A percentile compares a stretch with the other conserved stretches of the same genome.
Evolutionary conservation across 495 filamentous ascomycete genomes (phyloP).

Genomic region (Talaromyces ruber): DNA sequence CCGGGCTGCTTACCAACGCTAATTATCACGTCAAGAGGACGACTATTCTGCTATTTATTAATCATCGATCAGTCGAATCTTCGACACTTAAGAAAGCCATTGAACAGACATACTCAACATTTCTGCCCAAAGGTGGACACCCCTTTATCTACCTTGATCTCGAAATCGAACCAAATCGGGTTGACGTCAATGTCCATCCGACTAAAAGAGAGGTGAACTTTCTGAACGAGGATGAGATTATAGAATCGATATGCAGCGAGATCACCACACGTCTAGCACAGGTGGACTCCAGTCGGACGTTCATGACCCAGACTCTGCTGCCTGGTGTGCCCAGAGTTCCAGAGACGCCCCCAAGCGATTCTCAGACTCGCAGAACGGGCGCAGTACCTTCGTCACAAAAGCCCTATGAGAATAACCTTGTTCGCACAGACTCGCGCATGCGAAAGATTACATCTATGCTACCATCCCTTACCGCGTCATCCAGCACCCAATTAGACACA

Average conservation of each 20-base stretch:
- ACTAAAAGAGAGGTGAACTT: conserved; percentile 98
- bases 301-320: conserved; percentile 85
- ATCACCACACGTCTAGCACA: conserved; percentile 72
- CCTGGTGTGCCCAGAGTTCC: conserved; percentile 45
- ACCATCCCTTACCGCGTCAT: not conserved
- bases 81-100: conserved; percentile 80
- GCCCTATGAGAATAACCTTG: conserved; percentile 79
- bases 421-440: conserved; percentile 81
- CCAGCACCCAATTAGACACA: conserved; percentile 13
- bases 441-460: conserved; percentile 98
- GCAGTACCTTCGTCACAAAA: conserved; percentile 43
- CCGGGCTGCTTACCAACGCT: conserved; percentile 81
- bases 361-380: conserved; percentile 12
- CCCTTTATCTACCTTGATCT: conserved; percentile 91
- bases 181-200: conserved; percentile 97
- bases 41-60: conserved; percentile 87
- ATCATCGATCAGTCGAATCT: conserved; percentile 94
- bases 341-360: conserved; percentile 9
- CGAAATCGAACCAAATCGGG: conserved; percentile 84
- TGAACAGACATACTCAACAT: conserved; percentile 83
- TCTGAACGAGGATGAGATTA: conserved; percentile 94
- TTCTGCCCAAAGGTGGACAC: conserved; percentile 90
- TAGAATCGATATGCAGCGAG: conserved; percentile 76
- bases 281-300: conserved; percentile 91
- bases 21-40: conserved; percentile 95